phyloP scores from a whole-genome alignment of 495 filamentous ascomycete genomes.

The Trichocladium uniseriatum region DNA sequence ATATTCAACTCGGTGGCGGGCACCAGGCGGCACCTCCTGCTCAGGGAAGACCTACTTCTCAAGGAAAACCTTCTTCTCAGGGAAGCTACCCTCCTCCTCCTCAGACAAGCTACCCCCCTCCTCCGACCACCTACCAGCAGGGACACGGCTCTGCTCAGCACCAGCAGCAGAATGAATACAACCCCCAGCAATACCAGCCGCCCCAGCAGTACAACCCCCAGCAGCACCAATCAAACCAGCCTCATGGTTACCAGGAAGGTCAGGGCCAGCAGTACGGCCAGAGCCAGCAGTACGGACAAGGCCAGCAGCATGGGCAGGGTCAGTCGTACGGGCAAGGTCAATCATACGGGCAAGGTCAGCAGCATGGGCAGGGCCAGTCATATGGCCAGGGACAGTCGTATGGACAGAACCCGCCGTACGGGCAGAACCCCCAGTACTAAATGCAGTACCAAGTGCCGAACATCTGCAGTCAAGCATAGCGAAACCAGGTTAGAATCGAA shows the following conservation, averaged over 20 bases:
- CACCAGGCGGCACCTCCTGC: conserved; percentile 17
- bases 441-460: too few relatives aligned
- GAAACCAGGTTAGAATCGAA: too few relatives aligned
- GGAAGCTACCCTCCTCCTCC: neutral
- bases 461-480: too few relatives aligned
- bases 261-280: conserved; percentile 8
- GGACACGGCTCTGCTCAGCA: neutral
- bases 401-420: too few relatives aligned
- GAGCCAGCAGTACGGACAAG: conserved; percentile 6
- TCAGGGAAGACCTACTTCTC: neutral
- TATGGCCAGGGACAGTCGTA: conserved; percentile 14
- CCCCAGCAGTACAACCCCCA: conserved; percentile 5
- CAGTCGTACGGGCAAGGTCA: too few relatives aligned
- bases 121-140: conserved; percentile 3
- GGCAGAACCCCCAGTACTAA: too few relatives aligned
- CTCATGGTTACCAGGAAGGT: conserved; percentile 5
- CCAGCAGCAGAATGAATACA: conserved; percentile 15
- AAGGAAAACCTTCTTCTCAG: neutral
- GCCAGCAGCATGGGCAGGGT: too few relatives aligned
- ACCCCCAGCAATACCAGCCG: conserved; percentile 6
- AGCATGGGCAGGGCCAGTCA: neutral
- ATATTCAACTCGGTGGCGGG: conserved; percentile 20
- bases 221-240: conserved; percentile 1
- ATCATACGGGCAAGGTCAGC: conserved; percentile 12
- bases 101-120: conserved; percentile 1